Evolutionary conservation across 179 eudicot genomes (phyloP).

Genomic region (Silene coronaria): DNA sequence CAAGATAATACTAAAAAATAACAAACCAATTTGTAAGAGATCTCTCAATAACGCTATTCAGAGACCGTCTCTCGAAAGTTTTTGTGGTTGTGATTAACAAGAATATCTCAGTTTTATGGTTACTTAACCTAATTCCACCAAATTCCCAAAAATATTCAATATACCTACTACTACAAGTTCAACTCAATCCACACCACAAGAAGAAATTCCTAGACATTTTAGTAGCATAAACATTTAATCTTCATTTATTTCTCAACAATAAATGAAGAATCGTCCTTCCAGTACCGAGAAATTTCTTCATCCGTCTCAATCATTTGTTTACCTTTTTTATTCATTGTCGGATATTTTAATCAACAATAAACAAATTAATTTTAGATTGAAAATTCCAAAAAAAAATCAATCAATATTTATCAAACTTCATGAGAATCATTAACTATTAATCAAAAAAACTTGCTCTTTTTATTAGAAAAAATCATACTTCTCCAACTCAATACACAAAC

Average conservation of each 20-base stretch:
- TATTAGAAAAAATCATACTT: too few species aligned
- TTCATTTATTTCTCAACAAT: neutral
- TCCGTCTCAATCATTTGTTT: too few species aligned
- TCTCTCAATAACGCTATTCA: too few species aligned
- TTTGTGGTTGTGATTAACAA: neutral
- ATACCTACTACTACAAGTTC: neutral
- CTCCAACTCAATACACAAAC: neutral
- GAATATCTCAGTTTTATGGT: neutral
- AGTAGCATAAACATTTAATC: neutral
- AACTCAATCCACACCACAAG: neutral
- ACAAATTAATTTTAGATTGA: too few species aligned
- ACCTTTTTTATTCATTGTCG: too few species aligned
- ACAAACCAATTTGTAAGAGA: too few species aligned
- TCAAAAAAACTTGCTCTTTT: too few species aligned
- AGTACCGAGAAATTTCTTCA: neutral
- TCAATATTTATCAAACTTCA: slow-evolving; percentile 11
- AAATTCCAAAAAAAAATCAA: neutral
- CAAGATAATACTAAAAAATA: neutral
- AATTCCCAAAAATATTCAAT: neutral
- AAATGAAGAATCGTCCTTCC: neutral
- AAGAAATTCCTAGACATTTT: neutral
- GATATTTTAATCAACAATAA: too few species aligned
- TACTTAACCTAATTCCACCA: neutral
- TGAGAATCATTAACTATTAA: neutral
- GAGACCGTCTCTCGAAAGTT: too few species aligned